A percentile compares a stretch with the other conserved stretches of the same genome.
phyloP scores from a whole-genome alignment of 208 protist genomes.

The Porcisia deanei region DNA sequence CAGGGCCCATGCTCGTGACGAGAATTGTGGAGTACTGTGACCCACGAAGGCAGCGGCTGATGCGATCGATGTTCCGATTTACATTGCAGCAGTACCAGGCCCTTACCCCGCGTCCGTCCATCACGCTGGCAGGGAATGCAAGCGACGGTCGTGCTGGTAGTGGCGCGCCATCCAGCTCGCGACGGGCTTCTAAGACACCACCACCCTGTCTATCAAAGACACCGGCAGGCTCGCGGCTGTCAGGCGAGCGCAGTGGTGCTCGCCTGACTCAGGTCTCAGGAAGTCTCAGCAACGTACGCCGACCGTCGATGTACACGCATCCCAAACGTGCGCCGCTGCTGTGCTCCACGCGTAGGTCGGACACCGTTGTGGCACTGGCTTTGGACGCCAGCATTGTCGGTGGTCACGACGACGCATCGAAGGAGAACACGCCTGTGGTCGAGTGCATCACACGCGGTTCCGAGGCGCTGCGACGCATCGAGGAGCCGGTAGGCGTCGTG shows the following conservation, averaged over 20 bases:
- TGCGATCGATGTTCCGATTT: slow-evolving; percentile 69
- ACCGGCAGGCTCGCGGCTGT: slow-evolving; percentile 11
- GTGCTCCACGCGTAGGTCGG: neutral
- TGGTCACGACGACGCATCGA: neutral
- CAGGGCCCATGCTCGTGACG: slow-evolving; percentile 52
- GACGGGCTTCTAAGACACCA: slow-evolving; percentile 18
- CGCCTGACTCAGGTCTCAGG: slow-evolving; percentile 16
- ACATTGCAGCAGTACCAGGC: slow-evolving; percentile 38
- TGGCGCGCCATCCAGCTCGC: slow-evolving; percentile 3
- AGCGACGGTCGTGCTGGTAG: slow-evolving; percentile 14
- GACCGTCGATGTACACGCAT: slow-evolving; percentile 18
- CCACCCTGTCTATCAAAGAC: slow-evolving; percentile 8
- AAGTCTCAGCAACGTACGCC: slow-evolving; percentile 18
- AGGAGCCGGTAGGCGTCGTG: slow-evolving; percentile 19
- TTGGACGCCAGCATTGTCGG: neutral
- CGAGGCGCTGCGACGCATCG: slow-evolving; percentile 26
- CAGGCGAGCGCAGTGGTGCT: slow-evolving; percentile 9
- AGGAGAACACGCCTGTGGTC: slow-evolving; percentile 20
- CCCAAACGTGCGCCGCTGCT: slow-evolving; percentile 24
- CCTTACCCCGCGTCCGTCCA: slow-evolving; percentile 17
- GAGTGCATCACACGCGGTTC: slow-evolving; percentile 12
- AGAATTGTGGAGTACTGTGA: slow-evolving; percentile 77
- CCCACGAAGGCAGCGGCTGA: slow-evolving; percentile 47
- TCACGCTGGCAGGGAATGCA: slow-evolving; percentile 3
- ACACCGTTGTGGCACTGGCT: neutral